Evolutionary conservation across 768 basidiomycete genomes (phyloP).

Genomic region (Boletus pseudopeckii): DNA sequence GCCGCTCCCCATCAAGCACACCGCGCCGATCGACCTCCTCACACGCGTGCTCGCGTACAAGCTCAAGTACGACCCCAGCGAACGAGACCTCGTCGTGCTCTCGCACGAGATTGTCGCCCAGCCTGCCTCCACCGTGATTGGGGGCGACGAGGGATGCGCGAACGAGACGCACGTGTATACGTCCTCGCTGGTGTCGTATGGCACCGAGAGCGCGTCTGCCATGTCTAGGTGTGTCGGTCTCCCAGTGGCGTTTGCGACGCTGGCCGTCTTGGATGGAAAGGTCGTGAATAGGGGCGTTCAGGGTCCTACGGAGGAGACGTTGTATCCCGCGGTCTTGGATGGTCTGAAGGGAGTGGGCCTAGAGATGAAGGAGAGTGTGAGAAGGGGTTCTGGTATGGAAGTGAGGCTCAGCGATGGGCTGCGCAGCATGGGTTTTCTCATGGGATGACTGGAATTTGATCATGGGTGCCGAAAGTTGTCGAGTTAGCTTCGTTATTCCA

Average conservation of each 20-base stretch:
- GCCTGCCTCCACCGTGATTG: slow-evolving; percentile 2
- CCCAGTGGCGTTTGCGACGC: slow-evolving; percentile 80
- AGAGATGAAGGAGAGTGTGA: slow-evolving; percentile 37
- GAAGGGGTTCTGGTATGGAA: slow-evolving; percentile 46
- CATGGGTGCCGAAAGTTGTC: neutral
- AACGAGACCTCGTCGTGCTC: slow-evolving; percentile 86
- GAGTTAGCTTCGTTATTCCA: neutral
- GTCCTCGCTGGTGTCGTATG: slow-evolving; percentile 65
- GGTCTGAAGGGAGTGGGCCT: slow-evolving; percentile 51
- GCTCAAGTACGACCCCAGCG: slow-evolving; percentile 62
- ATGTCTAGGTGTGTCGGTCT: slow-evolving; percentile 92
- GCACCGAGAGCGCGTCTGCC: slow-evolving; percentile 57
- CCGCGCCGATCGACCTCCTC: slow-evolving; percentile 69
- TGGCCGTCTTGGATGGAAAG: slow-evolving; percentile 64
- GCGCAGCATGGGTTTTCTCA: slow-evolving; percentile 1
- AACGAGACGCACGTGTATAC: slow-evolving; percentile 53
- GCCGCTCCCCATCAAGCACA: slow-evolving; percentile 39
- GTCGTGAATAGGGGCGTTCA: slow-evolving; percentile 55
- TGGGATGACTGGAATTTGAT: no score
- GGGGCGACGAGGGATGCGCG: neutral
- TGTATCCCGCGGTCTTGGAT: slow-evolving; percentile 62
- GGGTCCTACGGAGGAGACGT: slow-evolving; percentile 57
- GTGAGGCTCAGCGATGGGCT: slow-evolving; percentile 31
- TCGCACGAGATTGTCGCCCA: slow-evolving; percentile 73
- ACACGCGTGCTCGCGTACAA: slow-evolving; percentile 67